phyloP scores from a whole-genome alignment of 176 grass and related monocot genomes.

The Aegilops umbellulata region DNA sequence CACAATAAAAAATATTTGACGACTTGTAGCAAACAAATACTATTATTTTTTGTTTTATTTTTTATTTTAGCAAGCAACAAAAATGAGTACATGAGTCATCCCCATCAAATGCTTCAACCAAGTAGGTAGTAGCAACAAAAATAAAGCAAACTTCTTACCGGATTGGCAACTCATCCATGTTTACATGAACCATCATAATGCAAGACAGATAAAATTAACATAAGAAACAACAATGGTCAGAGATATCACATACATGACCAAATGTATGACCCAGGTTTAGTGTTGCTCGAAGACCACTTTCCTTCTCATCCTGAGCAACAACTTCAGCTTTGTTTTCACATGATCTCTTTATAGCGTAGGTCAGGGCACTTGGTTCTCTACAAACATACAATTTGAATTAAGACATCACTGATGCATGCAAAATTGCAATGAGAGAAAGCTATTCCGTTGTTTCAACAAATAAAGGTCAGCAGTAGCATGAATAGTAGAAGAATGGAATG shows the following conservation, averaged over 20 bases:
- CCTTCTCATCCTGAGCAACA: slow-evolving; percentile 90
- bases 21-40: background rate
- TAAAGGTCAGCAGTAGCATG: background rate
- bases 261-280: slow-evolving; percentile 98
- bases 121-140: background rate
- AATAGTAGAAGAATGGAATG: slow-evolving; percentile 4
- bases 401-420: background rate
- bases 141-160: background rate
- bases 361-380: slow-evolving; percentile 82
- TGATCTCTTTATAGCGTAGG: slow-evolving; percentile 90
- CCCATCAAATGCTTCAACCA: background rate
- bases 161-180: background rate
- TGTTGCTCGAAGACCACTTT: slow-evolving; percentile 87
- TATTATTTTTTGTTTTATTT: background rate
- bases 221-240: background rate
- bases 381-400: slow-evolving; percentile 29
- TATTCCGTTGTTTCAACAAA: background rate
- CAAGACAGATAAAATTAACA: background rate
- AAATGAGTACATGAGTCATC: background rate
- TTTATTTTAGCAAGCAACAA: background rate
- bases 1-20: background rate
- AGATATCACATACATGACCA: slow-evolving; percentile 72
- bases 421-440: background rate
- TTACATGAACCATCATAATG: background rate
- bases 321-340: slow-evolving; percentile 99